Percentiles rank a stretch among this genome's conserved stretches.
phyloP scores from a whole-genome alignment of 2,329 filamentous ascomycete species.

The Colletotrichum gloeosporioides region DNA sequence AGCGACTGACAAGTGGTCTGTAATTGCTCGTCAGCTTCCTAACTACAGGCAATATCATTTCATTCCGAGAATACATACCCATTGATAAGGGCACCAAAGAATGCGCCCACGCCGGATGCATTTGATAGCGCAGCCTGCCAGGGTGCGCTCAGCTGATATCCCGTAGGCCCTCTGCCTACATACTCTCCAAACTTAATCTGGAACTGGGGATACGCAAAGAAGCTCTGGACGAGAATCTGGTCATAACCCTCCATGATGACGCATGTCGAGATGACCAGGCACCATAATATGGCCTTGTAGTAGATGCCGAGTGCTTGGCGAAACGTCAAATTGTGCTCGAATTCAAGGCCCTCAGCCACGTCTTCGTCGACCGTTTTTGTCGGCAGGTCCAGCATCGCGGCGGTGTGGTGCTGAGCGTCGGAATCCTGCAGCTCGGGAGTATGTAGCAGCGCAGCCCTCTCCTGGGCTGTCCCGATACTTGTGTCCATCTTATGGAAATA shows the following conservation, averaged over 20 bases:
- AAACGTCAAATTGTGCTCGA: background rate
- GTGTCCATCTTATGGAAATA: background rate
- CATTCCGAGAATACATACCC: constrained; percentile 30
- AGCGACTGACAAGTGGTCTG: background rate
- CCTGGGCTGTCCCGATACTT: background rate
- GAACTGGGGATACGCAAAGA: constrained; percentile 33
- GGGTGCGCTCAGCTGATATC: constrained; percentile 39
- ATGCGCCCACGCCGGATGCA: constrained; percentile 44
- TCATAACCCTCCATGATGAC: constrained; percentile 19
- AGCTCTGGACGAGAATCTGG: constrained; percentile 26
- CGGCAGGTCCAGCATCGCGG: background rate
- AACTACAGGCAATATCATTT: background rate
- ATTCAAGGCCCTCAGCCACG: background rate
- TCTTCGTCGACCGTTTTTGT: background rate
- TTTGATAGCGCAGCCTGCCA: constrained; percentile 52
- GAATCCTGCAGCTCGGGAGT: background rate
- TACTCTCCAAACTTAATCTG: constrained; percentile 28
- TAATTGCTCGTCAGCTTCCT: background rate
- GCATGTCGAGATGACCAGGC: background rate
- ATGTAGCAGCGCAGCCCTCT: background rate
- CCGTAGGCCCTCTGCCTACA: constrained; percentile 18
- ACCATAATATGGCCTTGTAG: background rate
- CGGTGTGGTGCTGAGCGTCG: background rate
- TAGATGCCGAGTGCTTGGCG: background rate
- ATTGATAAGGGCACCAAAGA: constrained; percentile 48